Evolutionary conservation across 345 rosid species (phyloP).

Genomic region (Kandelia obovata): DNA sequence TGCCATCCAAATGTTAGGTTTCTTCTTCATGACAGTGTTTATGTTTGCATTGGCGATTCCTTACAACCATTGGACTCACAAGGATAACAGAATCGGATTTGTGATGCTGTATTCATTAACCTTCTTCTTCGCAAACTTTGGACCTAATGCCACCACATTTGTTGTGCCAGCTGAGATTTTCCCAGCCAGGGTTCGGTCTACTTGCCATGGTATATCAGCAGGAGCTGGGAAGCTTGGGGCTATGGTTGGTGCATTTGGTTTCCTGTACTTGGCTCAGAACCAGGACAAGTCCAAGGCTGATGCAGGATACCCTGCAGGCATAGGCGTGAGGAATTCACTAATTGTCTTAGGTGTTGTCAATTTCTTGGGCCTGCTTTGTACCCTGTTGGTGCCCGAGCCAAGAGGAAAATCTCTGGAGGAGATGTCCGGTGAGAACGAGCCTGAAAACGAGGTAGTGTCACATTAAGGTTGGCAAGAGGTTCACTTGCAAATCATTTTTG

Average conservation of each 20-base stretch:
- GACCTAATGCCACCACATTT: slow-evolving; percentile 74
- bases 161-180: slow-evolving; percentile 27
- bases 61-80: slow-evolving; percentile 66
- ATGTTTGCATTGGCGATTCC: slow-evolving; percentile 76
- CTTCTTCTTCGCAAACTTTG: slow-evolving; percentile 77
- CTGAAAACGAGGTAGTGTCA: no score
- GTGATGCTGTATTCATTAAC: slow-evolving; percentile 59
- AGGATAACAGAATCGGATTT: slow-evolving; percentile 56
- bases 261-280: slow-evolving; percentile 9
- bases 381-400: slow-evolving; percentile 7
- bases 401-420: slow-evolving; percentile 43
- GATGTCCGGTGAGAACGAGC: slow-evolving; percentile 59
- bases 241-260: slow-evolving; percentile 25
- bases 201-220: slow-evolving; percentile 21
- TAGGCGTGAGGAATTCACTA: slow-evolving; percentile 3
- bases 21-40: slow-evolving; percentile 72
- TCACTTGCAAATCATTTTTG: no score
- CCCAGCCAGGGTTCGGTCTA: slow-evolving; percentile 2
- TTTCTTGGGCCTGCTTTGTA: not conserved
- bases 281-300: slow-evolving; percentile 19
- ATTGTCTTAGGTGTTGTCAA: slow-evolving; percentile 9
- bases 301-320: slow-evolving; percentile 13
- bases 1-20: slow-evolving; percentile 65
- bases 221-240: slow-evolving; percentile 73
- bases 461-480: not conserved